Percentiles rank a stretch among this genome's conserved stretches.
These are phyloP conservation scores for Pseudogymnoascus sp. DNA, from an alignment of 2,329 filamentous ascomycete genomes.

Conservation along the genomic window DNA sequence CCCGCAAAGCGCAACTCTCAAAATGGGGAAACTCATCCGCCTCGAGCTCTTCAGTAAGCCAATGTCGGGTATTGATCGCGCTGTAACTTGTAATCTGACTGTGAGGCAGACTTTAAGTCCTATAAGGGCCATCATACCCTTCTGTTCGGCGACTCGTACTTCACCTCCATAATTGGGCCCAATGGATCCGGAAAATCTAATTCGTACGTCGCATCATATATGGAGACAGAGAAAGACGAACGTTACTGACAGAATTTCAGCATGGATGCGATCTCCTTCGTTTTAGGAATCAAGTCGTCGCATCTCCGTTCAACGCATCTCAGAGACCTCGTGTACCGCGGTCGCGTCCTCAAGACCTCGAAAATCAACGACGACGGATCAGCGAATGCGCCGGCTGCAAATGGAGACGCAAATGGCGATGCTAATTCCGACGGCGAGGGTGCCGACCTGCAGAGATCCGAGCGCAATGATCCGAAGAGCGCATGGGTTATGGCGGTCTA, in stretches of 20 bases:
- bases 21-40: constrained; percentile 92
- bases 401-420: constrained; percentile 55
- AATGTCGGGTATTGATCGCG: constrained; percentile 11
- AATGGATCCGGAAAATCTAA: constrained; percentile 99
- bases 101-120: constrained; percentile 81
- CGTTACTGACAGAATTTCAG: constrained; percentile 38
- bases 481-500: constrained; percentile 99
- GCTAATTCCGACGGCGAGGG: constrained; percentile 52
- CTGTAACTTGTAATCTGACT: constrained; percentile 15
- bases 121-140: constrained; percentile 95
- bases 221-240: neutral
- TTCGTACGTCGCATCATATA: constrained; percentile 48
- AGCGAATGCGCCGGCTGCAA: constrained; percentile 40
- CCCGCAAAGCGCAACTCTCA: constrained; percentile 31
- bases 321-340: constrained; percentile 91
- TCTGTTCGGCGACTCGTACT: constrained; percentile 94
- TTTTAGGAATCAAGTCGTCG: constrained; percentile 97
- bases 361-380: constrained; percentile 88
- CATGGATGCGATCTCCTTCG: constrained; percentile 99
- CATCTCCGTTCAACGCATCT: constrained; percentile 90
- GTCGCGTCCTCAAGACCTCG: constrained; percentile 82
- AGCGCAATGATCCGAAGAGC: constrained; percentile 77
- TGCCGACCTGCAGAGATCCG: constrained; percentile 52
- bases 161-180: constrained; percentile 97
- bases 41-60: constrained; percentile 84